A percentile compares a stretch with the other conserved stretches of the same genome.
phyloP scores from a whole-genome alignment of 805 yeast genomes.

The Wickerhamiella alocasiicola region DNA sequence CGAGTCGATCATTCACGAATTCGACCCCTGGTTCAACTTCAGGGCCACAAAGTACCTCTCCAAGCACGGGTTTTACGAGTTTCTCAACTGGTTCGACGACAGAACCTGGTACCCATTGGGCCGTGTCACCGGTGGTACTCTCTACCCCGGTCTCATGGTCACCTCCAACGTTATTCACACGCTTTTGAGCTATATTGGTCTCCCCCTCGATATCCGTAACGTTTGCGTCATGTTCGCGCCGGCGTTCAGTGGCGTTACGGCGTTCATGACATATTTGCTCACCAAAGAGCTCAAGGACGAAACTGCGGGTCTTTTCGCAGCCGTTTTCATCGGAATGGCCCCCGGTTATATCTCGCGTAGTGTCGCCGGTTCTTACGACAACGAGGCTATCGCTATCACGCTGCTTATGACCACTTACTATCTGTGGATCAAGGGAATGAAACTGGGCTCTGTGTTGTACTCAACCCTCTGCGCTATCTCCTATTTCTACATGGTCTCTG shows the following conservation, averaged over 20 bases:
- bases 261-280: constrained; percentile 74
- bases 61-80: constrained; percentile 71
- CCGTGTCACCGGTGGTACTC: constrained; percentile 96
- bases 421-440: constrained; percentile 90
- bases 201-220: constrained; percentile 90
- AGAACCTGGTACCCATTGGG: constrained; percentile 99
- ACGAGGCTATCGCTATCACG: constrained; percentile 97
- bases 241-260: constrained; percentile 86
- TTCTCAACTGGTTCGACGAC: constrained; percentile 96
- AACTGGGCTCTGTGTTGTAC: constrained; percentile 77
- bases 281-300: constrained; percentile 83
- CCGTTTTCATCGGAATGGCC: constrained; percentile 91
- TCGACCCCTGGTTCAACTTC: constrained; percentile 55
- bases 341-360: constrained; percentile 98
- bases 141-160: constrained; percentile 97
- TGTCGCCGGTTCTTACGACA: constrained; percentile 97
- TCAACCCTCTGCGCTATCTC: constrained; percentile 73
- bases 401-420: constrained; percentile 89
- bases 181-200: constrained; percentile 44
- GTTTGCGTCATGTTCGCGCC: constrained; percentile 95
- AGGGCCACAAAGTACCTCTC: constrained; percentile 92
- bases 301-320: constrained; percentile 83
- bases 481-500: constrained; percentile 97
- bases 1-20: constrained; percentile 94
- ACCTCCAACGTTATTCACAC: constrained; percentile 88